Percentiles rank a stretch among this genome's conserved stretches.
These are phyloP conservation scores for Rosa chinensis DNA, from an alignment of 306 rosid genomes.

Conservation along the genomic window DNA sequence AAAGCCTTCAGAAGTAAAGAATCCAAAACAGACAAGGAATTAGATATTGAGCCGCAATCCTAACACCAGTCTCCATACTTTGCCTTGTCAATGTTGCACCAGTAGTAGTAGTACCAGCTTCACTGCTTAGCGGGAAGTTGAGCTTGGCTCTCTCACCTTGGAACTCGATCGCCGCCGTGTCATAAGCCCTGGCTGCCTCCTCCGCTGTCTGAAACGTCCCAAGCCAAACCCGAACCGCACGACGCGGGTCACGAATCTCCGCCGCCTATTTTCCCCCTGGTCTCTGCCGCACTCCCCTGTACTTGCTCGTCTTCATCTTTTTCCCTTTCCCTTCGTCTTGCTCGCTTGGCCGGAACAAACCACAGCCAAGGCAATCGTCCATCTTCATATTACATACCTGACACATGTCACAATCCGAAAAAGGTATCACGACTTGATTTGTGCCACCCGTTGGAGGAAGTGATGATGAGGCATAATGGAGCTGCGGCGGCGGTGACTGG, in stretches of 20 bases:
- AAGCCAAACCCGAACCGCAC: constrained; percentile 48
- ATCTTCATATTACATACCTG: constrained; percentile 19
- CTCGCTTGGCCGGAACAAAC: constrained; percentile 11
- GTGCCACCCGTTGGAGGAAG: background rate
- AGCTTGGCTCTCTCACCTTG: constrained; percentile 46
- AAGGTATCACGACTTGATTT: background rate
- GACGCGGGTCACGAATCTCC: constrained; percentile 6
- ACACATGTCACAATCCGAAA: constrained; percentile 24
- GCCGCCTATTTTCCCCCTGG: background rate
- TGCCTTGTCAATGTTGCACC: too few species aligned
- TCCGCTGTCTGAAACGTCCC: constrained; percentile 58
- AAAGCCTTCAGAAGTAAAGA: too few species aligned
- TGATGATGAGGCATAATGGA: constrained; percentile 15
- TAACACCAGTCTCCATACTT: too few species aligned
- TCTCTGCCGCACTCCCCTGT: constrained; percentile 22
- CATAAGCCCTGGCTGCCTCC: constrained; percentile 65
- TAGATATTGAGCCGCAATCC: too few species aligned
- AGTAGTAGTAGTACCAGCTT: background rate
- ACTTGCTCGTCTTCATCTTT: constrained; percentile 18
- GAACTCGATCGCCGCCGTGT: constrained; percentile 51
- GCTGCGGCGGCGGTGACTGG: background rate
- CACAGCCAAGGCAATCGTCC: constrained; percentile 50
- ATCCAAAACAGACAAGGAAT: too few species aligned
- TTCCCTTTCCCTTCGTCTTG: background rate
- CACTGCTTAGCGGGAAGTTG: constrained; percentile 31